Percentiles rank a stretch among this genome's conserved stretches.
phyloP scores from a whole-genome alignment of 495 filamentous ascomycete genomes.

The Delitschia confertaspora region DNA sequence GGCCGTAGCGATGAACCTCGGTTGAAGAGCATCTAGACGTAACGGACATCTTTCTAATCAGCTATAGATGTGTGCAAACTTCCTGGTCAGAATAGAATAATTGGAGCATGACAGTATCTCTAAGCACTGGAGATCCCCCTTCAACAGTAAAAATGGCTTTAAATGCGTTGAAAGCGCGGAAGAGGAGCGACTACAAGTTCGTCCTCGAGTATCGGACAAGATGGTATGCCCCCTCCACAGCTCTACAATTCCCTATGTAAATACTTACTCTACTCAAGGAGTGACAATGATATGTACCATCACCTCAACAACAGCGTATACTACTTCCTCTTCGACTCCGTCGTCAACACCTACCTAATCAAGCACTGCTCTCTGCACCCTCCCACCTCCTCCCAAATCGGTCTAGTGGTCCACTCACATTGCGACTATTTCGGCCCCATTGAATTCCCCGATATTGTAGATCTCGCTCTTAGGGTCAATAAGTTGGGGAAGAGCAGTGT shows the following conservation, averaged over 20 bases:
- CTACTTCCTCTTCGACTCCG: slow-evolving; percentile 73
- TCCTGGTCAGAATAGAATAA: too few relatives aligned
- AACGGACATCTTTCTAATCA: too few relatives aligned
- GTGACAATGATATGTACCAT: slow-evolving; percentile 93
- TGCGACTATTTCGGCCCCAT: slow-evolving; percentile 79
- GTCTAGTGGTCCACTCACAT: slow-evolving; percentile 73
- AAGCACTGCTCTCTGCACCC: slow-evolving; percentile 68
- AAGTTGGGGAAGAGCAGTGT: slow-evolving; percentile 80
- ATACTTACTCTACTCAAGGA: slow-evolving; percentile 42
- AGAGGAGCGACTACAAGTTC: slow-evolving; percentile 66
- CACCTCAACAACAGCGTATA: slow-evolving; percentile 81
- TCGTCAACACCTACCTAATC: slow-evolving; percentile 86
- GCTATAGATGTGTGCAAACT: too few relatives aligned
- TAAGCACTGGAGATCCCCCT: too few relatives aligned
- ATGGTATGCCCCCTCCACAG: slow-evolving; percentile 62
- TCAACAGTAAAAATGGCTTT: slow-evolving; percentile 28
- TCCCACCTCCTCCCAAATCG: slow-evolving; percentile 57
- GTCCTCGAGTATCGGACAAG: slow-evolving; percentile 76
- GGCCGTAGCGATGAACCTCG: too few relatives aligned
- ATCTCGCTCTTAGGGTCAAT: slow-evolving; percentile 73
- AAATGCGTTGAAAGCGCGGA: slow-evolving; percentile 52
- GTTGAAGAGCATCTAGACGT: too few relatives aligned
- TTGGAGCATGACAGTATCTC: too few relatives aligned
- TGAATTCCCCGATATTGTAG: slow-evolving; percentile 72
- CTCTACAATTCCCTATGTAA: slow-evolving; percentile 3